These are phyloP conservation scores for Rhododendron henanense DNA, from an alignment of 148 eudicot genomes.

Conservation along the genomic window DNA sequence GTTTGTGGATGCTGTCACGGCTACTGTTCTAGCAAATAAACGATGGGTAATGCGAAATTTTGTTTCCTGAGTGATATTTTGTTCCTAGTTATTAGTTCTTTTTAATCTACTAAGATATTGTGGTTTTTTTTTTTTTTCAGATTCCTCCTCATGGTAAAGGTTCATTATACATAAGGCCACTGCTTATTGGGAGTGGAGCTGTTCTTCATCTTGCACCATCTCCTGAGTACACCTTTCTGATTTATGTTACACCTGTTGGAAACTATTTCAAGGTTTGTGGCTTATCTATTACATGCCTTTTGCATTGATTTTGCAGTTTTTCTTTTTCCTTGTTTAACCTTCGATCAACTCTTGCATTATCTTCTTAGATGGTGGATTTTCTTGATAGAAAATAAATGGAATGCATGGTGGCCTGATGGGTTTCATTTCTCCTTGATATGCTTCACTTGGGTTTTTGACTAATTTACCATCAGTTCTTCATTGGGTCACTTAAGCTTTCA, in stretches of 20 bases:
- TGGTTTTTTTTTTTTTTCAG: conserved; percentile 45
- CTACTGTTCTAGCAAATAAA: conserved; percentile 79
- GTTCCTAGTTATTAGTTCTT: background rate
- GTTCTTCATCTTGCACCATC: conserved; percentile 94
- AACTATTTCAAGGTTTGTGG: conserved; percentile 85
- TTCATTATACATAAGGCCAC: conserved; percentile 73
- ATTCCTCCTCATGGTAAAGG: conserved; percentile 93
- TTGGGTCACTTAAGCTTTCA: background rate
- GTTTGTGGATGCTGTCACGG: conserved; percentile 89
- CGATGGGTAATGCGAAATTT: conserved; percentile 64
- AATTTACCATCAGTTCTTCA: background rate
- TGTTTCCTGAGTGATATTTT: background rate
- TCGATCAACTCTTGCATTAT: background rate
- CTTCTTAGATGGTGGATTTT: background rate
- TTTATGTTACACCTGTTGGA: conserved; percentile 90
- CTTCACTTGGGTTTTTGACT: background rate
- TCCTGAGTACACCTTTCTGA: conserved; percentile 90
- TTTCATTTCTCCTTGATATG: background rate
- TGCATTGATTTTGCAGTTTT: conserved; percentile 5
- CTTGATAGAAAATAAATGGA: background rate
- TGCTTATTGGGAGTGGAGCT: conserved; percentile 97
- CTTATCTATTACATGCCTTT: conserved; percentile 6
- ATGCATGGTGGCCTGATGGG: background rate
- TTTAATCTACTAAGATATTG: background rate
- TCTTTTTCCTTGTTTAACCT: background rate